Conservation (phyloP, 768 basidiomycete genomes). For the Rhodocollybia butyracea region DNA sequence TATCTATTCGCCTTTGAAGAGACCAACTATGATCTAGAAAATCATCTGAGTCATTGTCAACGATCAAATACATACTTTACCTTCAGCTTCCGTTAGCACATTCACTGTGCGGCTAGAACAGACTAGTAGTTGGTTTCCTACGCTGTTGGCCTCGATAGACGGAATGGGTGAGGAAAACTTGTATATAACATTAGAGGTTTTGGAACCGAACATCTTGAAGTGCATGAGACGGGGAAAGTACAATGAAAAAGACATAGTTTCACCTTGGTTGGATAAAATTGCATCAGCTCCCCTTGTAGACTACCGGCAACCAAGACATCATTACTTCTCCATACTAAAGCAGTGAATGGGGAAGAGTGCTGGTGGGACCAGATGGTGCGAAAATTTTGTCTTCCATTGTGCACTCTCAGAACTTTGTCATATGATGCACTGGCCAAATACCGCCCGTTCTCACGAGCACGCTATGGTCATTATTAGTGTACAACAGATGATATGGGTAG, state of each 20-base stretch:
- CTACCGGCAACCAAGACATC: not conserved
- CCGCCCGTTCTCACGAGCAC: not conserved
- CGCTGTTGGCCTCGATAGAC: not conserved
- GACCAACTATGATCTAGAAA: not conserved
- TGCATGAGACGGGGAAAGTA: too few relatives aligned
- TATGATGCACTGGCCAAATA: not conserved
- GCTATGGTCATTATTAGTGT: too few relatives aligned
- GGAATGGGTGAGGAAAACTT: not conserved
- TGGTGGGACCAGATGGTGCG: not conserved
- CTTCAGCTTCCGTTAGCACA: not conserved
- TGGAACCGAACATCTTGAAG: too few relatives aligned
- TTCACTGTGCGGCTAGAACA: not conserved
- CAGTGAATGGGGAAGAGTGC: not conserved
- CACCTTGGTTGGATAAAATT: not conserved
- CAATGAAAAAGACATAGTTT: not conserved
- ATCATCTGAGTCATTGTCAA: not conserved
- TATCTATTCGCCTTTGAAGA: not conserved
- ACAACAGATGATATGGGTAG: too few relatives aligned
- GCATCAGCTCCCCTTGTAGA: not conserved
- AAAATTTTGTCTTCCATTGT: not conserved
- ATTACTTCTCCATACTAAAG: not conserved
- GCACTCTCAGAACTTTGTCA: not conserved
- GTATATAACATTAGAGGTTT: not conserved
- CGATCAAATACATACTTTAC: too few relatives aligned
- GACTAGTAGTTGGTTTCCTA: not conserved